Base-by-base conservation (phyloP, 2,329 filamentous ascomycete genomes). In the Mycosphaerella sp. region DNA sequence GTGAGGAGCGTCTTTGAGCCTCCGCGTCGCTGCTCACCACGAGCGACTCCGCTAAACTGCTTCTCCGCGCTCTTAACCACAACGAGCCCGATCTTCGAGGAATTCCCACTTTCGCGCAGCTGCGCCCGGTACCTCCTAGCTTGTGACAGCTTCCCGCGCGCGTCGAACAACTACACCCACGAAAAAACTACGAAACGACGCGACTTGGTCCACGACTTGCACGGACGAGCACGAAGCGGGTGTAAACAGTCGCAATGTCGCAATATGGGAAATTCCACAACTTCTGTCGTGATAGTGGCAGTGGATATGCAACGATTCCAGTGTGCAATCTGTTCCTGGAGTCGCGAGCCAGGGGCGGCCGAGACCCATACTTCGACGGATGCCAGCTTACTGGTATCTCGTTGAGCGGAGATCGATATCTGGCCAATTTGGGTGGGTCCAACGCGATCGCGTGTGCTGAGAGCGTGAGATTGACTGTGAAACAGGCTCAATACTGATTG, bases 401-500 rank as follows among this genome's bases (percentile, higher is more conserved):
- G 7, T 74, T 96, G 60, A 82, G 82, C 61, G 77, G 78, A 64
- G 81, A 56, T 23, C 76, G 80, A 59, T 74, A 86, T 64, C 74
- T 98, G 39, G 87, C 85, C 36, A 98, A 98, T 68, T 70, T 98
- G 62, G 93, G 87, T 89, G 73, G 65, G 82, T 76, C 9, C 12
- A 42, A 4, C 9, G 21, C 32, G 45, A 48, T 21, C 51, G 51
- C 21, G 34, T 23, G 36, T 29, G 7, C 29, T 48, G 42, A 21
- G 14, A 36, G 46, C 57, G 51, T 52, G 46, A 14, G 21, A 54
- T 40, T 52, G 44, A 53, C 52, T 52, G 64, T 76, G 54, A 76
- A 66, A 51, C 63, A 89, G 86, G 93, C n/a, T 95, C 91, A 6
- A 95, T 98, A 68, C 62, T 98, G 44, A 71, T 97, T 40, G 86